Conservation (phyloP, 495 filamentous ascomycete species). For the Aspergillus diversus region DNA sequence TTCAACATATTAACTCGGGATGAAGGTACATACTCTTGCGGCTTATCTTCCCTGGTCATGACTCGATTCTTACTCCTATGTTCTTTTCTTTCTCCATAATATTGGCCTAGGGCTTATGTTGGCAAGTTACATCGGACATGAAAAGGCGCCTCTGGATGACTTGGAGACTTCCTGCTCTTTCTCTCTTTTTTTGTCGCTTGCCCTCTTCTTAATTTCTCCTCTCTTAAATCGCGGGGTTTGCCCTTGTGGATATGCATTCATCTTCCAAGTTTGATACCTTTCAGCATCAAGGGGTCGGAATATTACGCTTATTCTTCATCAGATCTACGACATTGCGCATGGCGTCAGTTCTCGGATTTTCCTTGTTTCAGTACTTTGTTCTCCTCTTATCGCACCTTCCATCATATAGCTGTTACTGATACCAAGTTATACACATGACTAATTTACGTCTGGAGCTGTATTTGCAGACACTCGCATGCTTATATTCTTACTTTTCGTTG, state of each 20-base stretch:
- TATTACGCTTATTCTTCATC: slow-evolving; percentile 30
- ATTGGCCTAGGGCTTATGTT: slow-evolving; percentile 23
- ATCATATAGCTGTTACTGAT: slow-evolving; percentile 32
- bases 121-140: slow-evolving; percentile 21
- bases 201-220: slow-evolving; percentile 9
- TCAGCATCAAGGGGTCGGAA: slow-evolving; percentile 37
- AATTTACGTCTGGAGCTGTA: slow-evolving; percentile 38
- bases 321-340: slow-evolving; percentile 29
- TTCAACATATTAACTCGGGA: neutral
- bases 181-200: slow-evolving; percentile 14
- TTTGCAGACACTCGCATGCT: slow-evolving; percentile 36
- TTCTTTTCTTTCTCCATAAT: slow-evolving; percentile 18
- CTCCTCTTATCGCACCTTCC: slow-evolving; percentile 20
- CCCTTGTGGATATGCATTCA: slow-evolving; percentile 36
- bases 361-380: slow-evolving; percentile 21
- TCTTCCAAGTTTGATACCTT: slow-evolving; percentile 33
- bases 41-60: slow-evolving; percentile 8
- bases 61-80: slow-evolving; percentile 22
- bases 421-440: slow-evolving; percentile 46
- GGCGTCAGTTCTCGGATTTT: slow-evolving; percentile 38
- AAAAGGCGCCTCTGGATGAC: slow-evolving; percentile 27
- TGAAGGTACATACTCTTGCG: neutral
- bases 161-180: slow-evolving; percentile 20
- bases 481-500: slow-evolving; percentile 1
- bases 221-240: slow-evolving; percentile 12